Conservation (phyloP, 2,329 filamentous ascomycete species). For the Zalaria sp. region DNA sequence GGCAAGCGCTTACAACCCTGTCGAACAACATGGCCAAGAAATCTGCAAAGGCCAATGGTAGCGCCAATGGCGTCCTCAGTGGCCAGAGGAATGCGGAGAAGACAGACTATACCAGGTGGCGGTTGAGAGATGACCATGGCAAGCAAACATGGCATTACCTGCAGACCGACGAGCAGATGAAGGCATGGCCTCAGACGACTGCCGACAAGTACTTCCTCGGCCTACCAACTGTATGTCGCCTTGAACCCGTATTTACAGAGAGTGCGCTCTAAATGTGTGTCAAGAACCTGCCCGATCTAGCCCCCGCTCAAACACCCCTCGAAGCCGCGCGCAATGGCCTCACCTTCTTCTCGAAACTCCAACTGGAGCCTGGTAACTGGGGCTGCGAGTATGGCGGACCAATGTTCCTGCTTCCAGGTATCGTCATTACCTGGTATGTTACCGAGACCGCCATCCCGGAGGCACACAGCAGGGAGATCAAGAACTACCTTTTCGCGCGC, state of each 20-base stretch:
- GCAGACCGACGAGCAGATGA: slow-evolving; percentile 50
- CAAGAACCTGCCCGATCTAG: slow-evolving; percentile 61
- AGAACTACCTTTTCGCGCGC: slow-evolving; percentile 77
- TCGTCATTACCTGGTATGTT: slow-evolving; percentile 76
- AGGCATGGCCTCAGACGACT: slow-evolving; percentile 70
- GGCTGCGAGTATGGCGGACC: slow-evolving; percentile 95
- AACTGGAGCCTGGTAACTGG: slow-evolving; percentile 85
- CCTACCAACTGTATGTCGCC: slow-evolving; percentile 51
- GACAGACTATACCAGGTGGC: slow-evolving; percentile 75
- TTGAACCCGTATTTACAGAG: background rate
- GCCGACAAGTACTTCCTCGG: slow-evolving; percentile 88
- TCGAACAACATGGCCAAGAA: too few relatives aligned
- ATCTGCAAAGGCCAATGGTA: background rate
- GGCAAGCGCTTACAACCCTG: too few relatives aligned
- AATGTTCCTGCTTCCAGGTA: slow-evolving; percentile 82
- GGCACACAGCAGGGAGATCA: slow-evolving; percentile 74
- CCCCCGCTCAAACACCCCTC: slow-evolving; percentile 55
- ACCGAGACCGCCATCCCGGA: slow-evolving; percentile 77
- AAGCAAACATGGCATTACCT: slow-evolving; percentile 93
- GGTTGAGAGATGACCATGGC: slow-evolving; percentile 67
- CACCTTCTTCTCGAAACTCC: slow-evolving; percentile 76
- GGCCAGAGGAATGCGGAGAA: slow-evolving; percentile 6
- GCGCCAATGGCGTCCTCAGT: background rate
- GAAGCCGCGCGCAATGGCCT: slow-evolving; percentile 72
- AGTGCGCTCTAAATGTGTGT: too few relatives aligned